Conservation (phyloP, 1,284 basidiomycete species). For the Ustilago lituana region DNA sequence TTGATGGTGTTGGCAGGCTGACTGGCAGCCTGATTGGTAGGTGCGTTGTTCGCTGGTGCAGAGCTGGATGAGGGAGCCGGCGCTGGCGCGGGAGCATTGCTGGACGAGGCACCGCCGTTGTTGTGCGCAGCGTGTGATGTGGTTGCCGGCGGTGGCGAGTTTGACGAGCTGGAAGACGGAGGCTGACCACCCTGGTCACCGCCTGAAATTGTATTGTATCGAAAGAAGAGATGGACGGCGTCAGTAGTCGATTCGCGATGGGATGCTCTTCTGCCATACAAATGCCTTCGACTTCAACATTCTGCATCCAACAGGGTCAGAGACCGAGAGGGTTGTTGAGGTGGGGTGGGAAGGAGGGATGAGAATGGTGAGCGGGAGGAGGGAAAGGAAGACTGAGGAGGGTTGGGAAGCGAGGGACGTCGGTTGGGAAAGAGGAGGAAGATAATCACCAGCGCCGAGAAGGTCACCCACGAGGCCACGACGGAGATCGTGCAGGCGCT, state of each 20-base stretch:
- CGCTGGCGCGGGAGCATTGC: conserved; percentile 17
- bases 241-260: conserved; percentile 7
- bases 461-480: conserved; percentile 44
- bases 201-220: neutral
- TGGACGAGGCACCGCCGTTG: conserved; percentile 8
- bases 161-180: conserved; percentile 14
- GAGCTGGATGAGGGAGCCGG: conserved; percentile 19
- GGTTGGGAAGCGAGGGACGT: neutral
- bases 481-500: conserved; percentile 22
- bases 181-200: conserved; percentile 20
- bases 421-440: conserved; percentile 6
- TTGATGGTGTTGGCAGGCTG: conserved; percentile 14
- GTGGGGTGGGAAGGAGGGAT: neutral
- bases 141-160: conserved; percentile 10
- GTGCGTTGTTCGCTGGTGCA: conserved; percentile 8
- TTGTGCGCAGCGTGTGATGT: conserved; percentile 7
- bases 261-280: too few relatives aligned
- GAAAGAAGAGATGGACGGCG: neutral
- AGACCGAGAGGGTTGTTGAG: too few relatives aligned
- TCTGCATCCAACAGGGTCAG: too few relatives aligned
- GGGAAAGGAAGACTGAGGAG: neutral
- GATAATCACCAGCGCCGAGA: conserved; percentile 50
- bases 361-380: neutral
- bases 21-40: conserved; percentile 8
- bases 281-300: too few relatives aligned